These are phyloP conservation scores for Phylloporus scabripes DNA, from an alignment of 768 basidiomycete genomes.

Conservation along the genomic window DNA sequence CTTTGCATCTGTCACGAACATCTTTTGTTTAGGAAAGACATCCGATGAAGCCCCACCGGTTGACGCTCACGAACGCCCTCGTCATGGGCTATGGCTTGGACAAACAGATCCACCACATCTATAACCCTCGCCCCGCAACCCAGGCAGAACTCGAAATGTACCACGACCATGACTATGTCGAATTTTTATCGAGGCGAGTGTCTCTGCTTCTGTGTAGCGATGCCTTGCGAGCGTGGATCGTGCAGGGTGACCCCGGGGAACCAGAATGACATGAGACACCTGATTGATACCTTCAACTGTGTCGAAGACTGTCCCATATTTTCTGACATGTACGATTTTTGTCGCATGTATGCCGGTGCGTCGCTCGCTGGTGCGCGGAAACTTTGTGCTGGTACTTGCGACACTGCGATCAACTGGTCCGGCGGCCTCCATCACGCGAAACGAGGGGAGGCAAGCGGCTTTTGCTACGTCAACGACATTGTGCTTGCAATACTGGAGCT, in stretches of 20 bases:
- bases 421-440: conserved; percentile 98
- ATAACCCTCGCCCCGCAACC: conserved; percentile 84
- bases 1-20: background rate
- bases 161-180: conserved; percentile 93
- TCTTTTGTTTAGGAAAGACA: conserved; percentile 71
- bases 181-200: conserved; percentile 83
- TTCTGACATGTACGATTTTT: conserved; percentile 91
- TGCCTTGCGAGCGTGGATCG: background rate
- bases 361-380: conserved; percentile 89
- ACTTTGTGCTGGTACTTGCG: conserved; percentile 76
- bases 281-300: conserved; percentile 87
- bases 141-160: conserved; percentile 85
- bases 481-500: conserved; percentile 92
- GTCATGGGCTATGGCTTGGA: conserved; percentile 96
- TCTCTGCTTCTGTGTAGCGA: background rate
- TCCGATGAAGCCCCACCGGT: conserved; percentile 96
- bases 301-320: conserved; percentile 98
- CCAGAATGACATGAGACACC: conserved; percentile 60
- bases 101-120: conserved; percentile 90
- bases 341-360: conserved; percentile 88
- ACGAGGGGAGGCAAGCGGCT: conserved; percentile 95
- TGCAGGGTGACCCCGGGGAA: conserved; percentile 79
- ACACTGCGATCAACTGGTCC: conserved; percentile 99
- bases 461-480: conserved; percentile 98
- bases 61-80: conserved; percentile 94